These are phyloP conservation scores for Vitis hybrid DNA, from an alignment of 177 flowering plant genomes.

Conservation along the genomic window DNA sequence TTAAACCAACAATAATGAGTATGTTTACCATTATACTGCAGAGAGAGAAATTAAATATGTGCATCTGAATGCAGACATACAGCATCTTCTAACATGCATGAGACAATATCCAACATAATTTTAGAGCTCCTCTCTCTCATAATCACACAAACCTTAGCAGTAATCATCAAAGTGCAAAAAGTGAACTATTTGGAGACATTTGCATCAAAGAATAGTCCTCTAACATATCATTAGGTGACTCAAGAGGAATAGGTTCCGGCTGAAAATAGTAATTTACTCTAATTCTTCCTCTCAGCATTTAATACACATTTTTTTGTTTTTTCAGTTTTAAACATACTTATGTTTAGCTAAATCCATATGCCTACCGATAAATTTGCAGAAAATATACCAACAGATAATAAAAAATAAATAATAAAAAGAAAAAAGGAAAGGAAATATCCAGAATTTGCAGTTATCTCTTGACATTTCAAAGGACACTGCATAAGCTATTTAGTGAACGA, in stretches of 20 bases:
- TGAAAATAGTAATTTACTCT: too few relatives aligned
- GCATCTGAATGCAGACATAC: not conserved
- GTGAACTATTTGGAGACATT: not conserved
- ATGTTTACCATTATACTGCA: not conserved
- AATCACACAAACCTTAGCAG: not conserved
- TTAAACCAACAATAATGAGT: constrained; percentile 1
- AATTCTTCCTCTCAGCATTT: too few relatives aligned
- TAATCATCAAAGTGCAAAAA: not conserved
- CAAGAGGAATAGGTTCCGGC: not conserved
- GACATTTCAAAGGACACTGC: not conserved
- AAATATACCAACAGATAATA: too few relatives aligned
- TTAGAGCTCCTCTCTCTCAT: not conserved
- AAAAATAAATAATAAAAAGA: too few relatives aligned
- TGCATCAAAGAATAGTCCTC: not conserved
- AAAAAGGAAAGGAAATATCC: too few relatives aligned
- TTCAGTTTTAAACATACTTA: too few relatives aligned
- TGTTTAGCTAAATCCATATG: too few relatives aligned
- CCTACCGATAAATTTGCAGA: too few relatives aligned
- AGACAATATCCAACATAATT: not conserved
- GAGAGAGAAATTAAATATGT: not conserved
- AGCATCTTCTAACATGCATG: not conserved
- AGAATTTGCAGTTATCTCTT: not conserved
- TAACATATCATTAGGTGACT: not conserved
- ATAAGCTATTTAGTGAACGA: not conserved
- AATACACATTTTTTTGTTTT: too few relatives aligned